Percentiles rank a stretch among this genome's conserved stretches.
phyloP scores from a whole-genome alignment of 192 early-diverging fungal species.

The Linnemannia elongata region DNA sequence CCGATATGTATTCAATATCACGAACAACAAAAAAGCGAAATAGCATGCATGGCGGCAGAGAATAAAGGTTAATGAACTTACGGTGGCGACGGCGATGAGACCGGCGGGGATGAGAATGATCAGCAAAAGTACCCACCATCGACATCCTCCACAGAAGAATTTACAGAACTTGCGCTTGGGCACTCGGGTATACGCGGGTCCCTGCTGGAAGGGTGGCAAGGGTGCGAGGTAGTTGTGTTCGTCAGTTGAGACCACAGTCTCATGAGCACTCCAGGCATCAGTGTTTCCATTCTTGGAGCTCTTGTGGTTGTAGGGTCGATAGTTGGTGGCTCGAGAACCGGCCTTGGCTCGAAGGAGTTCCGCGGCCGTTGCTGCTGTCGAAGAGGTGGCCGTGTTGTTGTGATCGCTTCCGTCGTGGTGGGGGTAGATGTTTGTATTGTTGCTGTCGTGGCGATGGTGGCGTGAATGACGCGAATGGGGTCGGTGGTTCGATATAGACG shows the following conservation, averaged over 20 bases:
- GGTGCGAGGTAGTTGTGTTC: constrained; percentile 51
- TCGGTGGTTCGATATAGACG: constrained; percentile 23
- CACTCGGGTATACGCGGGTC: constrained; percentile 38
- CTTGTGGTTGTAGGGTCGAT: background rate
- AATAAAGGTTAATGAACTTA: background rate
- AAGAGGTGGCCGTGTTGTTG: constrained; percentile 3
- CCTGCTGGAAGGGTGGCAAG: constrained; percentile 43
- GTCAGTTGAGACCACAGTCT: constrained; percentile 16
- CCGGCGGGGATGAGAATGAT: constrained; percentile 22
- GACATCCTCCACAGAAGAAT: constrained; percentile 45
- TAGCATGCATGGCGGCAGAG: background rate
- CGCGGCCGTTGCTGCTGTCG: constrained; percentile 4
- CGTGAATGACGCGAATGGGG: constrained; percentile 18
- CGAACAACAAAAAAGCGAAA: background rate
- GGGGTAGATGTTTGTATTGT: background rate
- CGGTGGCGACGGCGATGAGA: constrained; percentile 10
- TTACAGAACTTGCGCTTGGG: constrained; percentile 45
- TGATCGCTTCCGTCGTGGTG: background rate
- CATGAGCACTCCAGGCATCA: constrained; percentile 27
- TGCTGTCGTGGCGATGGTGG: background rate
- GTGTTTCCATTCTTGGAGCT: constrained; percentile 1
- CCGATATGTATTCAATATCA: background rate
- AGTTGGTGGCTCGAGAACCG: constrained; percentile 23
- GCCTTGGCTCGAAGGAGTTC: constrained; percentile 21
- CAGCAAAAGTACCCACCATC: constrained; percentile 47